phyloP scores from a whole-genome alignment of 495 filamentous ascomycete species.

The Xylaria curta region DNA sequence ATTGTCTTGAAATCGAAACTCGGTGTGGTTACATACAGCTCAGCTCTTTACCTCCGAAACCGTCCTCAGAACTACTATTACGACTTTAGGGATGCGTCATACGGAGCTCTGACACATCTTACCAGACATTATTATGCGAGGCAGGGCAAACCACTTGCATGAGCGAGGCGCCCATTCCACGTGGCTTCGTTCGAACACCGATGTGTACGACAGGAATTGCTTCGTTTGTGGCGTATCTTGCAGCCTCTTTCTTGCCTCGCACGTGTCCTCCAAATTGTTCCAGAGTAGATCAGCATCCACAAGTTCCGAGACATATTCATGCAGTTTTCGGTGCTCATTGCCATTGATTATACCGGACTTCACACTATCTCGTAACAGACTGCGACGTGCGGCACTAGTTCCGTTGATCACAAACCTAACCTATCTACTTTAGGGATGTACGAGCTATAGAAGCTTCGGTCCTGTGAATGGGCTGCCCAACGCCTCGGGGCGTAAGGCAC shows the following conservation, averaged over 20 bases:
- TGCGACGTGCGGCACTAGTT: neutral
- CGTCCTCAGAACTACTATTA: neutral
- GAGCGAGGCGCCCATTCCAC: neutral
- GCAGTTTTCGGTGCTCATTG: slow-evolving; percentile 6
- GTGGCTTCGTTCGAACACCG: slow-evolving; percentile 12
- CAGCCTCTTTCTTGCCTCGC: neutral
- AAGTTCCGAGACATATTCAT: neutral
- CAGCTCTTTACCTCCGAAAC: neutral
- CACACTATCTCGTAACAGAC: neutral
- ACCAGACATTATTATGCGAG: neutral
- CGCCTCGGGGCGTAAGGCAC: neutral
- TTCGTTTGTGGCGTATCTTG: neutral
- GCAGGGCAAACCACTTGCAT: slow-evolving; percentile 7
- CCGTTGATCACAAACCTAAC: neutral
- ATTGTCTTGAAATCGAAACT: neutral
- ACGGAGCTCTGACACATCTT: neutral
- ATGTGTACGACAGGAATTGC: neutral
- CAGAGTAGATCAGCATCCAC: neutral
- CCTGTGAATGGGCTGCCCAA: slow-evolving; percentile 1
- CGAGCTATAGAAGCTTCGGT: neutral
- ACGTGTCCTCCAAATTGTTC: neutral
- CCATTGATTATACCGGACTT: neutral
- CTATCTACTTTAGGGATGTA: neutral
- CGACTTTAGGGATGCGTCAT: neutral
- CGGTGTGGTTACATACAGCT: neutral